These are phyloP conservation scores for Spathaspora girioi DNA, from an alignment of 805 yeast species.

Conservation along the genomic window DNA sequence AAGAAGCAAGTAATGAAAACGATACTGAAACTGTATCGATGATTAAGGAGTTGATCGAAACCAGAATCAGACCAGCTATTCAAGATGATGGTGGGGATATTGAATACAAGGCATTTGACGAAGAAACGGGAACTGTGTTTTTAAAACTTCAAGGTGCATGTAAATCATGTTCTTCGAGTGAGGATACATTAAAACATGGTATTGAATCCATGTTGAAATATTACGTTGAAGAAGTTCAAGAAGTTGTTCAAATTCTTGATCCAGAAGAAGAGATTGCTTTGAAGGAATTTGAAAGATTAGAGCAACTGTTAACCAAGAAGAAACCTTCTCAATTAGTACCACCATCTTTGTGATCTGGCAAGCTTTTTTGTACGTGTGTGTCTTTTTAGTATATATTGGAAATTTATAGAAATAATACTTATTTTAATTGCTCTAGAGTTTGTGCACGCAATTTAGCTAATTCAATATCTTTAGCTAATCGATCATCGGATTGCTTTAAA, in stretches of 20 bases:
- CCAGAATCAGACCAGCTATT: conserved; percentile 95
- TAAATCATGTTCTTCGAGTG: conserved; percentile 85
- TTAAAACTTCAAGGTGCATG: conserved; percentile 94
- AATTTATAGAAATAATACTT: background rate
- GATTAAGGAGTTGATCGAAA: conserved; percentile 89
- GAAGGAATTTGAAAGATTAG: conserved; percentile 81
- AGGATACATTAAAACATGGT: conserved; percentile 90
- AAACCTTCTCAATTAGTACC: conserved; percentile 14
- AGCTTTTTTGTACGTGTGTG: background rate
- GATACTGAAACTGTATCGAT: conserved; percentile 72
- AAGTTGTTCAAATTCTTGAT: conserved; percentile 83
- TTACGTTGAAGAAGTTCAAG: conserved; percentile 91
- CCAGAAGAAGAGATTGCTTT: conserved; percentile 72
- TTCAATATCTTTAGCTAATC: background rate
- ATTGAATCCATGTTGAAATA: conserved; percentile 97
- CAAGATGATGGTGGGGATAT: conserved; percentile 99
- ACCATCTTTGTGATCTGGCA: conserved; percentile 23
- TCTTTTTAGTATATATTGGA: no score
- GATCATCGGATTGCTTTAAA: conserved; percentile 26
- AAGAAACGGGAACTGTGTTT: conserved; percentile 81
- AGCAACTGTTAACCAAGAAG: conserved; percentile 37
- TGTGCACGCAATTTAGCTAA: background rate
- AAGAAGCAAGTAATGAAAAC: conserved; percentile 52
- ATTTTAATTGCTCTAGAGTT: background rate
- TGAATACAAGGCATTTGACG: conserved; percentile 81